These are phyloP conservation scores for Ambrosia trifida DNA, from an alignment of 129 eudicot genomes.

Conservation along the genomic window DNA sequence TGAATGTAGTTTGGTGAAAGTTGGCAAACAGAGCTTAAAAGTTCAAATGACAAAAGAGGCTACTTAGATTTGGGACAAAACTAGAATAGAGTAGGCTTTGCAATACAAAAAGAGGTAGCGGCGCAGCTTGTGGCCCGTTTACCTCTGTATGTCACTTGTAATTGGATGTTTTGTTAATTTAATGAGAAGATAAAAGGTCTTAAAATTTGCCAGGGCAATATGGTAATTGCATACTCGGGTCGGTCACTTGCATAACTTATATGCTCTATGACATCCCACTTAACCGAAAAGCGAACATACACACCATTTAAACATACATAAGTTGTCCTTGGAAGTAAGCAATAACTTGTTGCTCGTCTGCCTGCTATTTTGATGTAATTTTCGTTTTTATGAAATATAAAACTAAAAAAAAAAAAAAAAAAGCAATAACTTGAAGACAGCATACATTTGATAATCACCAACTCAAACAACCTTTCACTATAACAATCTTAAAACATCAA, in stretches of 20 bases:
- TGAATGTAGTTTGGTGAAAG: background rate
- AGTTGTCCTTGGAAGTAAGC: slow-evolving; percentile 5
- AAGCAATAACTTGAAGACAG: background rate
- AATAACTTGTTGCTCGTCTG: too few relatives aligned
- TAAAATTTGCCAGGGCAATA: slow-evolving; percentile 9
- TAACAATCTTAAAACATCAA: slow-evolving; percentile 6
- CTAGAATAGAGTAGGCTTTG: slow-evolving; percentile 1
- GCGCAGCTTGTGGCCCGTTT: too few relatives aligned
- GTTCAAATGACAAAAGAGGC: slow-evolving; percentile 15
- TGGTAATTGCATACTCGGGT: background rate
- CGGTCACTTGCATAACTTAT: too few relatives aligned
- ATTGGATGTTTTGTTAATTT: too few relatives aligned
- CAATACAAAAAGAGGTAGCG: too few relatives aligned
- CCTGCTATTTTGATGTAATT: too few relatives aligned
- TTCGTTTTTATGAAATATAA: too few relatives aligned
- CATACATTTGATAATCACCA: background rate
- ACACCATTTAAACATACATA: background rate
- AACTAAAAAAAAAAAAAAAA: too few relatives aligned
- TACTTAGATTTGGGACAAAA: slow-evolving; percentile 2
- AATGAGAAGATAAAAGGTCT: too few relatives aligned
- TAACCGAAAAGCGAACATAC: slow-evolving; percentile 5
- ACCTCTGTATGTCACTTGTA: too few relatives aligned
- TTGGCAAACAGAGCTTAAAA: background rate
- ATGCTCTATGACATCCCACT: background rate
- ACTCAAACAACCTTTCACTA: background rate